phyloP scores from a whole-genome alignment of 495 filamentous ascomycete species.

The Jackrogersella multiformis region DNA sequence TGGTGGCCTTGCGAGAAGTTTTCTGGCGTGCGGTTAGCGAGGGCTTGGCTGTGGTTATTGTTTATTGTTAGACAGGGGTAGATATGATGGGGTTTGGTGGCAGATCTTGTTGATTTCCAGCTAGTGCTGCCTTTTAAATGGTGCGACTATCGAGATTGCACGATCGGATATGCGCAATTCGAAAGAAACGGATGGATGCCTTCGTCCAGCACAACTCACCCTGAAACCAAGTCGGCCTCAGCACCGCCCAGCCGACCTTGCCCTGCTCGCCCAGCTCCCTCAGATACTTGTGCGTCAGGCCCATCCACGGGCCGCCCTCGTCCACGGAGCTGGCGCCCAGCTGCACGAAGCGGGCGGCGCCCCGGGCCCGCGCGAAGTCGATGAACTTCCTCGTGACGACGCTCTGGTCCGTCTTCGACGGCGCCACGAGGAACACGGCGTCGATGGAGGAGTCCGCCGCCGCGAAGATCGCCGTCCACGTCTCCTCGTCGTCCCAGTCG shows the following conservation, averaged over 20 bases:
- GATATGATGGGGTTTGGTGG: not conserved
- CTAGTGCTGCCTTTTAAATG: not conserved
- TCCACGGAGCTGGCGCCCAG: slow-evolving; percentile 51
- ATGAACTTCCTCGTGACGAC: slow-evolving; percentile 50
- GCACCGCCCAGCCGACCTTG: slow-evolving; percentile 54
- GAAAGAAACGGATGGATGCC: not conserved
- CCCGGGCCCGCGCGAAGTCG: slow-evolving; percentile 48
- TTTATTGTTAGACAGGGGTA: not conserved
- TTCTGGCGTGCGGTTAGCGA: slow-evolving; percentile 18
- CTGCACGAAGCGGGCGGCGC: slow-evolving; percentile 56
- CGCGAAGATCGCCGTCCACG: slow-evolving; percentile 49
- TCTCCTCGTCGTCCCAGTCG: slow-evolving; percentile 57
- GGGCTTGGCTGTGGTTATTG: not conserved
- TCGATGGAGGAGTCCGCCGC: slow-evolving; percentile 28
- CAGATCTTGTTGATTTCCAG: no score
- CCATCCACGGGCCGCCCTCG: slow-evolving; percentile 51
- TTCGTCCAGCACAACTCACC: slow-evolving; percentile 39
- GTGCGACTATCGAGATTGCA: not conserved
- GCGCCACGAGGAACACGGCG: slow-evolving; percentile 54
- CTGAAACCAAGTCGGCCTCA: slow-evolving; percentile 59
- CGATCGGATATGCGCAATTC: no score
- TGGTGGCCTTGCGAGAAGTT: slow-evolving; percentile 48
- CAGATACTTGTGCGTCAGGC: slow-evolving; percentile 50
- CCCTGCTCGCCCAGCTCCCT: slow-evolving; percentile 50
- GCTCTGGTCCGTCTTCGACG: slow-evolving; percentile 38